Evolutionary conservation across 257 asterid genomes (phyloP).

Genomic region (Penstemon eatonii): DNA sequence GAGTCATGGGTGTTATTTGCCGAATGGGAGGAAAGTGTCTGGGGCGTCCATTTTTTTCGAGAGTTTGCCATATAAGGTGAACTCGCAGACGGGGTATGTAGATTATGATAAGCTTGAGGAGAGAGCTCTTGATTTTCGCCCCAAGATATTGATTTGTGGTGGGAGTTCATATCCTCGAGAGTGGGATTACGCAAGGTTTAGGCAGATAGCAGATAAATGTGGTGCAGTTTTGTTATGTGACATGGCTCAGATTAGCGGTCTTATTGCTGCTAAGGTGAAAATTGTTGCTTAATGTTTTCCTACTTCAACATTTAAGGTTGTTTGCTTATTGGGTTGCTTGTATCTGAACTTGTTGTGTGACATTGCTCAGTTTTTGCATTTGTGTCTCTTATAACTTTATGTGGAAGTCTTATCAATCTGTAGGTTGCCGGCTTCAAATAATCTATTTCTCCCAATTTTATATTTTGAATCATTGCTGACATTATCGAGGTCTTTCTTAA

Average conservation of each 20-base stretch:
- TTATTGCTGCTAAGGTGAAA: conserved; percentile 83
- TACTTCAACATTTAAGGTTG: not conserved
- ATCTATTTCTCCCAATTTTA: too few relatives aligned
- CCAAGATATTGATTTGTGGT: conserved; percentile 88
- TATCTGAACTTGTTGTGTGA: not conserved
- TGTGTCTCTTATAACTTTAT: not conserved
- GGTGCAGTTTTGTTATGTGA: conserved; percentile 87
- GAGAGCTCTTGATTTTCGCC: conserved; percentile 85
- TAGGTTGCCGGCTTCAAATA: too few relatives aligned
- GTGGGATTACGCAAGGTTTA: conserved; percentile 79
- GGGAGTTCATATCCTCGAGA: conserved; percentile 91
- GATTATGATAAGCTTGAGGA: conserved; percentile 89
- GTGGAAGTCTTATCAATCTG: too few relatives aligned
- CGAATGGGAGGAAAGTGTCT: conserved; percentile 81
- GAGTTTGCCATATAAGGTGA: conserved; percentile 75
- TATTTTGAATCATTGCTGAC: too few relatives aligned
- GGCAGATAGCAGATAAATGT: conserved; percentile 81
- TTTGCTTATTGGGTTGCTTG: not conserved
- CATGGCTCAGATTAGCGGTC: conserved; percentile 94
- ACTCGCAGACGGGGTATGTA: conserved; percentile 72
- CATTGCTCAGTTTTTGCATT: not conserved
- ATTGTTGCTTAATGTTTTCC: not conserved
- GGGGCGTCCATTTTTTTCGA: conserved; percentile 87
- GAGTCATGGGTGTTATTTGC: conserved; percentile 81
- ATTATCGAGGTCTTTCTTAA: too few relatives aligned